Evolutionary conservation across 768 basidiomycete species (phyloP), one percentile per base, ranked within the genome.

Genomic region (Clathrus columnatus): DNA sequence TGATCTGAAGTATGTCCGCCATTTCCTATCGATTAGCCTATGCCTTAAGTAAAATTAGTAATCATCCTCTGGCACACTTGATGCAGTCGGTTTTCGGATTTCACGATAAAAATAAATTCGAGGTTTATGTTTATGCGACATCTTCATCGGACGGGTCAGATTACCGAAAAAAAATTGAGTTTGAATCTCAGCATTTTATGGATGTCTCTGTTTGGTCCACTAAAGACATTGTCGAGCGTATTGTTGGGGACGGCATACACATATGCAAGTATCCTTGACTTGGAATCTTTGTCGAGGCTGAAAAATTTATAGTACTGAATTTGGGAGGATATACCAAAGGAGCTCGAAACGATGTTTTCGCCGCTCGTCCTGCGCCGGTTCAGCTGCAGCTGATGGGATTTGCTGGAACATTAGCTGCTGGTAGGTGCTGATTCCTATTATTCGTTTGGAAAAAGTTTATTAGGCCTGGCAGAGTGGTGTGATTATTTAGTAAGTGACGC

Each of bases 251-350:
- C 57, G 68, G 70, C 54, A 75, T 79, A 50, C 77, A 79, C 59
- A 69, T 78, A 46, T 69, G 76, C 71, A 30, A 51, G 73, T 70
- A 28, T 28, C 24, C 20, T 18, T 44, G 32, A 11, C 63, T 49
- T 7, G 45, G 0, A 50, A 47, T 11, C 20, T 5, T 6, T 43
- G n/a, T 17, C 42, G n/a, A 21, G 20, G 21, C 17, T 56, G 41
- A 57, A 17, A 24, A 48, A 30, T 32, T 11, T 30, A 41, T 59
- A 76, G 75, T 76, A 21, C 65, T 76, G 50, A 75, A 76, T 56
- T 61, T 75, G 1, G 74, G 72, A 4, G 77, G 77, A 8, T 79
- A 79, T 57, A 79, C 77, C 27, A 79, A 76, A 61, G 78, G 76
- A 16, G 73, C 77, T 1, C 64, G 71, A 54, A 79, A 79, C 55